Base-by-base conservation (phyloP, 768 basidiomycete genomes). In the Tylopilus sp. region DNA sequence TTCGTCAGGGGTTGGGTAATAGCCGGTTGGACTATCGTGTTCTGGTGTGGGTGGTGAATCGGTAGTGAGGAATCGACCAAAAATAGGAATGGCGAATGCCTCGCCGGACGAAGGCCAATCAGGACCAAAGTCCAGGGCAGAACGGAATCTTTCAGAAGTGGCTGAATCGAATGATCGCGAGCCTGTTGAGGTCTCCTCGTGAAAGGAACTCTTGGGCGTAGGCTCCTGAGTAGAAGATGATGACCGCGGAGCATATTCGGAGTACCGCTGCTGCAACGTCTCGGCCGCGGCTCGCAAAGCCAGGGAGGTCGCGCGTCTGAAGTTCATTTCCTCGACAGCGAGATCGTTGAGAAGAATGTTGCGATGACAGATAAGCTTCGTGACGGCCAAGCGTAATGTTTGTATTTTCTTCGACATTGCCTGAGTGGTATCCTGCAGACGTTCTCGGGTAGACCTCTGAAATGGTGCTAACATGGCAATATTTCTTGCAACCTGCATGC, bases 381-480 rank as follows among this genome's bases (percentile, higher is more conserved):
- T 82, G 44, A 89, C 72, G n/a, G 89, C 83, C 47, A 96, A 72
- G 43, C 92, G 83, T 44, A 84, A 72, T 56, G 78, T 76, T 61
- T 79, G 81, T 45, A 98, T 72, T 36, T 81, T 78, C 63, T 80
- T 85, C 9, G 87, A 82, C 13, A 87, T 73, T 17, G 71, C 73
- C 59, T 84, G 83, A 17, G 94, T 73, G 3, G 84, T 76, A 22
- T 71, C 60, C 22, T 80, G 72, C 25, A 99, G 78, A 41, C 85
- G 81, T 56, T 92, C 89, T 43, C 94, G 83, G 4, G 94, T 94
- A 10, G 85, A 76, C 44, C 82, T 83, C 63, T 87, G 90, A 69
- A 98, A 95, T 4, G 97, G 95, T 16, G 91, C 87, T 34, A 98
- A 77, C 38, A 88, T 81, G 2, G 86, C 86, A 21, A 98, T 78